Conservation (phyloP, 345 rosid genomes). For the Brassica incana region DNA sequence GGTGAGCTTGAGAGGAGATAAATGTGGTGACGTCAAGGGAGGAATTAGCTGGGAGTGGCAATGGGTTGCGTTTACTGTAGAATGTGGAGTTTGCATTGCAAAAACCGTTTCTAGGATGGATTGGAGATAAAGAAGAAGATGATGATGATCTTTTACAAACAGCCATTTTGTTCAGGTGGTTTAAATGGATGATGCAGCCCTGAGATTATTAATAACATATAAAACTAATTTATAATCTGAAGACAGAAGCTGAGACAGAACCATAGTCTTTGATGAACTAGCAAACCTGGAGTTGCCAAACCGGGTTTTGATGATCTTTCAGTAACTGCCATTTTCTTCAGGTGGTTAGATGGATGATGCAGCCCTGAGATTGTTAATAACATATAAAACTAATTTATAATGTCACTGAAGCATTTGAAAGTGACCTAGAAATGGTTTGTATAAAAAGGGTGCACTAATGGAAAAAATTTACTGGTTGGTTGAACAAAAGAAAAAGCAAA, state of each 20-base stretch:
- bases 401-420: background rate
- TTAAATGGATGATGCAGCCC: background rate
- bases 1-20: slow-evolving; percentile 73
- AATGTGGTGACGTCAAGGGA: slow-evolving; percentile 68
- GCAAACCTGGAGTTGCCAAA: too few species aligned
- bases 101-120: slow-evolving; percentile 61
- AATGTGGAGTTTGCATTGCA: slow-evolving; percentile 54
- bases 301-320: background rate
- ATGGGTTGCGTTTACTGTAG: slow-evolving; percentile 67
- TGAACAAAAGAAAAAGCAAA: background rate
- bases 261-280: too few species aligned
- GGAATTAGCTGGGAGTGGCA: slow-evolving; percentile 49
- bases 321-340: background rate
- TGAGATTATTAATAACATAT: background rate
- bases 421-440: background rate
- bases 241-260: too few species aligned
- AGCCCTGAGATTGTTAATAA: background rate
- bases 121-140: background rate
- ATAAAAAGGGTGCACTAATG: background rate
- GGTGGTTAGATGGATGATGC: background rate
- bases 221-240: background rate
- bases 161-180: background rate
- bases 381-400: background rate
- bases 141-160: background rate
- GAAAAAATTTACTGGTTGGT: background rate